These are phyloP conservation scores for Saccharum officinarum DNA, from an alignment of 176 grass and related monocot species.

Conservation along the genomic window DNA sequence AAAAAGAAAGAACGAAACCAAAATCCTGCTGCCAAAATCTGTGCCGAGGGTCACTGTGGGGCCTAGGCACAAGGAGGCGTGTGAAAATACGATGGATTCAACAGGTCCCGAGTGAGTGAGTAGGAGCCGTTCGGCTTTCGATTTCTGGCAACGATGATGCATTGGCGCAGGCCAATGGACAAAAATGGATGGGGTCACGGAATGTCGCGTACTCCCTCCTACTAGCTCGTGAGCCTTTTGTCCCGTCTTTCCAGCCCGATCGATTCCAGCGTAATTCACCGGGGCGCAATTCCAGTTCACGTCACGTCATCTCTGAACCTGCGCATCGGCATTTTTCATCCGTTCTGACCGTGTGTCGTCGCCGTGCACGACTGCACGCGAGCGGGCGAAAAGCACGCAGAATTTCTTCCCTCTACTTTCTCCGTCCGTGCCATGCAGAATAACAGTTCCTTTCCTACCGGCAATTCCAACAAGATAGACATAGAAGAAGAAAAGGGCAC, in stretches of 20 bases:
- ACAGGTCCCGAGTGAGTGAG: too few species aligned
- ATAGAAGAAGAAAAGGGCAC: not conserved
- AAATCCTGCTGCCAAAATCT: not conserved
- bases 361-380: not conserved
- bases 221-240: not conserved
- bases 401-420: not conserved
- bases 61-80: not conserved
- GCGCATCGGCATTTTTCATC: not conserved
- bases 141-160: slow-evolving; percentile 19
- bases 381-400: not conserved
- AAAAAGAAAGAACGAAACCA: too few species aligned
- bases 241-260: slow-evolving; percentile 5
- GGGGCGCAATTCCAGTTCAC: not conserved
- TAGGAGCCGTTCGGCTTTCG: not conserved
- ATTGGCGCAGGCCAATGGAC: not conserved
- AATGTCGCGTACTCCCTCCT: not conserved
- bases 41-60: not conserved
- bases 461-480: not conserved
- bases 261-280: not conserved
- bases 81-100: too few species aligned
- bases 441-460: not conserved
- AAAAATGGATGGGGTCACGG: slow-evolving; percentile 4
- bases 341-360: not conserved
- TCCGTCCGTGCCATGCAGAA: not conserved
- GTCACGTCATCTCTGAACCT: not conserved